Evolutionary conservation across 768 basidiomycete genomes (phyloP), one percentile per base, ranked within the genome.

Genomic region (Lentinula aciculospora): DNA sequence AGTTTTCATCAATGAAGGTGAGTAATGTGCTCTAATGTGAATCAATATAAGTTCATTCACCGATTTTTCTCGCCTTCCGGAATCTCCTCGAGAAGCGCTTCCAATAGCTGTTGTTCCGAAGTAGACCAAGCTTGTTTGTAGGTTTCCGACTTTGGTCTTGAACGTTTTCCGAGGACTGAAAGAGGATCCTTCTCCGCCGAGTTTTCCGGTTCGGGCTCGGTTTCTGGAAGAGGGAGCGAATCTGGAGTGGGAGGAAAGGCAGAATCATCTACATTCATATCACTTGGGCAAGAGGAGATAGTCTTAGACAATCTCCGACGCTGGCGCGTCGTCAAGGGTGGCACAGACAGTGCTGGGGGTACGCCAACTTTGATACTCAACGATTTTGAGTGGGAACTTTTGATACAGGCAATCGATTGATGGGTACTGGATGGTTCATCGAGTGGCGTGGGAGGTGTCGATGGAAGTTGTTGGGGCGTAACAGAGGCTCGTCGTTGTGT

Each of bases 91-190:
- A 92, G 67, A 45, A 91, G 71, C 27, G 82, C 80, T 66, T 92
- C 91, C 1, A 92, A 78, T 15, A 88, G 72, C 62, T 89, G 86
- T 62, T 92, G 91, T 65, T 92, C 90, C 0, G 80, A 81, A 21
- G 83, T 74, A 2, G 84, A 81, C 91, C 90, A 93, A 0, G 86
- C 79, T 59, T 86, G 84, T 67, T 92, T 92, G 72, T 89, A 92
- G n/a, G 89, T 92, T 61, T 89, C 87, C 0, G 85, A 75, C 64
- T 78, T 82, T 1, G 76, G 73, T 19, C 39, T 56, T 6, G 37
- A n/a, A 21, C 54, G 39, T 56, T 72, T 72, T 39, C 70, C 64
- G 32, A 67, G 64, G 53, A 53, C 45, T 50, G 60, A 64, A 31
- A 60, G 21, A 46, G 66, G 54, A 27, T 53, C 51, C 36, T 53